Conservation (phyloP, 106 monocot genomes). For the Acorus calamus region DNA sequence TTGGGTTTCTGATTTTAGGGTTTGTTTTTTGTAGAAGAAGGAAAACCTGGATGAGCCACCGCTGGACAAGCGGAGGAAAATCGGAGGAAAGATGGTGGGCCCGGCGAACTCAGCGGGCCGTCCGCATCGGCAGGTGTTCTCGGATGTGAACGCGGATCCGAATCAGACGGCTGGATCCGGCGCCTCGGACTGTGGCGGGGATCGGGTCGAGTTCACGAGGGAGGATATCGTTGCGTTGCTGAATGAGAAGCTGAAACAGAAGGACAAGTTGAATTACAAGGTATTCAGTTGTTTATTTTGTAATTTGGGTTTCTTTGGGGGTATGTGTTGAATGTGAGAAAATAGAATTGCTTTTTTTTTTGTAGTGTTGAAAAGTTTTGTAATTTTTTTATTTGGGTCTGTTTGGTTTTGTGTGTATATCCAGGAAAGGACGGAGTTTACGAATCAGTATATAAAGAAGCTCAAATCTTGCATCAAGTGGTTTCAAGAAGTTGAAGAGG, state of each 20-base stretch:
- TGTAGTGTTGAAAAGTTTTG: neutral
- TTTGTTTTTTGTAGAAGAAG: conserved; percentile 29
- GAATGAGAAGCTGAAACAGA: conserved; percentile 57
- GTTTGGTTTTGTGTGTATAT: conserved; percentile 5
- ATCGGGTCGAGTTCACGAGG: conserved; percentile 41
- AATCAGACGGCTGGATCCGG: neutral
- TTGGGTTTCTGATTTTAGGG: neutral
- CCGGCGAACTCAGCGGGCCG: neutral
- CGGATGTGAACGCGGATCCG: conserved; percentile 21
- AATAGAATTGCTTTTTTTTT: neutral
- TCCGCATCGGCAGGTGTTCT: conserved; percentile 25
- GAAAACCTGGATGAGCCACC: conserved; percentile 43
- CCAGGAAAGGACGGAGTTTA: conserved; percentile 59
- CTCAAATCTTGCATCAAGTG: conserved; percentile 61
- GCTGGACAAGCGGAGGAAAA: conserved; percentile 44
- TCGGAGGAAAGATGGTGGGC: conserved; percentile 31
- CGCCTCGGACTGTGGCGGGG: conserved; percentile 9
- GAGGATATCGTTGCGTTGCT: conserved; percentile 61
- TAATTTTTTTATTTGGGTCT: neutral
- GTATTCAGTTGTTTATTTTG: conserved; percentile 6
- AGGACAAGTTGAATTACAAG: conserved; percentile 49
- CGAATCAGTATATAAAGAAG: conserved; percentile 76
- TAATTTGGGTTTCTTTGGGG: neutral
- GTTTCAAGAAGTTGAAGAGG: conserved; percentile 57
- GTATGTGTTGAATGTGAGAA: neutral